Evolutionary conservation across 805 yeast species (phyloP), one percentile per base, ranked within the genome.

Genomic region (Wickerhamiella vanderwaltii): DNA sequence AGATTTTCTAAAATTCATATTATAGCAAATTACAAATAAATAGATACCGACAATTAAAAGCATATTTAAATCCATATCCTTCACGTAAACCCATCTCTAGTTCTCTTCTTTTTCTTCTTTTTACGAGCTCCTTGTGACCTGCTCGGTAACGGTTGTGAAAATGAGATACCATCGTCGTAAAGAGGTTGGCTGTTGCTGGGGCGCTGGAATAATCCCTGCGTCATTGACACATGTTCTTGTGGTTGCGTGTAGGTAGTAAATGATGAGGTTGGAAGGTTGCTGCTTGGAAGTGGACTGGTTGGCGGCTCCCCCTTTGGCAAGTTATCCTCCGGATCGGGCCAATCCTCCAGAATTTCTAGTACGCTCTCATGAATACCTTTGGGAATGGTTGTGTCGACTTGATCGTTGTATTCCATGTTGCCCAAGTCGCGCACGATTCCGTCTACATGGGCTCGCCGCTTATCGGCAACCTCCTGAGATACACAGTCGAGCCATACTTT

Each of bases 131-230:
- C n/a, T 29, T 6, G n/a, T 29, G 16, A 15, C 9, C 6, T 17
- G 35, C 6, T 16, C 2, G 48, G 51, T 25, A 41, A 29, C 6
- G 49, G 49, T 44, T 46, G 49, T 16, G 51, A 44, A n/a, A 42
- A 43, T 5, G 51, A 41, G 2, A 41, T 20, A n/a, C 17, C 33
- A 12, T 22, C 16, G 29, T 32, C 24, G 35, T 32, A 25, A 12
- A 9, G 12, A 12, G 23, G 23, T 25, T 11, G 35, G 41, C 28
- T 29, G 37, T 22, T 33, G 9, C 9, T 7, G 26, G 11, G 11
- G 9, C 26, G 26, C 11, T 23, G 26, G 11, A 23, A 7, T 23
- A 11, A 7, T 23, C 11, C 26, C 26, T 7, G 7, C 26, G 26
- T 7, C 26, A 7, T 23, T 7, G 26, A 23, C 26, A 11, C 26